Base-by-base conservation (phyloP, 768 basidiomycete genomes). In the Leccinum obscurum region DNA sequence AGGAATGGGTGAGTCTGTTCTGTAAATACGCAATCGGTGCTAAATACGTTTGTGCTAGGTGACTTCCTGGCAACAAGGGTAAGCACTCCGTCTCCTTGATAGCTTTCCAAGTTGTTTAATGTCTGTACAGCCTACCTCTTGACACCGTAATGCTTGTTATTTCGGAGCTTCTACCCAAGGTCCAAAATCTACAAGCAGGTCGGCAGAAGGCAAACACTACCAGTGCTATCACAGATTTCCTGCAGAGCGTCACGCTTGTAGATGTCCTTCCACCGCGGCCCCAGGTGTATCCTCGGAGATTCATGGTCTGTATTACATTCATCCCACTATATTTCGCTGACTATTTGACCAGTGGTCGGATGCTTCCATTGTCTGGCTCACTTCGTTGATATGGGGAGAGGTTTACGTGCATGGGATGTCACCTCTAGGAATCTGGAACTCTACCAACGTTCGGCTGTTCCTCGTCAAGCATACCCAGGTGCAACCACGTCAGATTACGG, bases 51-150 rank as follows among this genome's bases (percentile, higher is more conserved):
- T 20, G 20, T 50, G 22, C 11, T 59, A 91, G 90, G 89, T 94
- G 4, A 84, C 90, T 22, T 95, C 95, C 2, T 98, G 96, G 96
- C 92, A 96, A 66, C 93, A 95, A 81, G 95, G 95, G 93, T 93
- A 65, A 70, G 77, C 22, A 6, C 60, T 57, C 44, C 55, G 46
- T 56, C 54, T 52, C 15, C 22, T 17, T 55, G 48, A 52, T 54
- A n/a, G 39, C 30, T 51, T 61, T n/a, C 50, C 22, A 52, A 52
- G 46, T 54, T 20, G 13, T 46, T 20, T 68, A 22, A 71, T 22
- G 26, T 20, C 30, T 44, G 41, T 56, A 20, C 63, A 95, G 93
- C 11, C 80, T 98, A 32, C 95, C 96, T 9, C 81, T 98, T 44
- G 95, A 97, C 70, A 80, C 87, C 2, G 86, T 97, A 44, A 87